These are phyloP conservation scores for Lasiosphaeris hirsuta DNA, from an alignment of 495 filamentous ascomycete species.

Conservation along the genomic window DNA sequence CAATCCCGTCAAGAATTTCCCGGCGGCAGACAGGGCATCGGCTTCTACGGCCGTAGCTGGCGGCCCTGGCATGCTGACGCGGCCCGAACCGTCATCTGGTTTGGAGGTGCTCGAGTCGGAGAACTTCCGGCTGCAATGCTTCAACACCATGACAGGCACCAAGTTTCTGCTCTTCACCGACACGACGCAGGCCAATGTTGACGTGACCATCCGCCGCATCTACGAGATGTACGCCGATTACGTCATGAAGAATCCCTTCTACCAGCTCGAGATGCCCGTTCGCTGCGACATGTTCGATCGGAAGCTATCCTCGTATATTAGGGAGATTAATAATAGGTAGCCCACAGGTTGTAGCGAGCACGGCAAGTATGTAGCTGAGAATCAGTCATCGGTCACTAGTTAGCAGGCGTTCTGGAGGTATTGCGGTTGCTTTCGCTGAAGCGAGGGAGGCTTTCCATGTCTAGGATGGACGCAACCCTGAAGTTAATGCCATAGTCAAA, in stretches of 20 bases:
- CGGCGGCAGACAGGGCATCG: constrained; percentile 31
- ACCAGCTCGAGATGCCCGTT: constrained; percentile 95
- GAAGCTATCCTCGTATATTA: constrained; percentile 69
- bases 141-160: constrained; percentile 87
- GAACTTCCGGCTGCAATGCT: constrained; percentile 90
- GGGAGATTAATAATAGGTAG: constrained; percentile 54
- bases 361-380: not conserved
- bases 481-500: constrained; percentile 7
- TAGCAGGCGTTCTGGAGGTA: not conserved
- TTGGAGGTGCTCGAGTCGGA: constrained; percentile 89
- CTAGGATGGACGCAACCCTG: not conserved
- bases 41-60: constrained; percentile 28
- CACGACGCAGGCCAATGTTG: constrained; percentile 82
- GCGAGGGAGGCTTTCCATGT: not conserved
- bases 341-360: not conserved
- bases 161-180: constrained; percentile 97
- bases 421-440: not conserved
- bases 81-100: constrained; percentile 61
- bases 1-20: constrained; percentile 52
- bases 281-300: constrained; percentile 92
- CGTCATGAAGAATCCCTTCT: constrained; percentile 99
- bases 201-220: constrained; percentile 72
- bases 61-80: constrained; percentile 45
- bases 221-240: constrained; percentile 96
- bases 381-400: constrained; percentile 3